Conservation (phyloP, 2,329 filamentous ascomycete genomes). For the Trichoderma sp. region DNA sequence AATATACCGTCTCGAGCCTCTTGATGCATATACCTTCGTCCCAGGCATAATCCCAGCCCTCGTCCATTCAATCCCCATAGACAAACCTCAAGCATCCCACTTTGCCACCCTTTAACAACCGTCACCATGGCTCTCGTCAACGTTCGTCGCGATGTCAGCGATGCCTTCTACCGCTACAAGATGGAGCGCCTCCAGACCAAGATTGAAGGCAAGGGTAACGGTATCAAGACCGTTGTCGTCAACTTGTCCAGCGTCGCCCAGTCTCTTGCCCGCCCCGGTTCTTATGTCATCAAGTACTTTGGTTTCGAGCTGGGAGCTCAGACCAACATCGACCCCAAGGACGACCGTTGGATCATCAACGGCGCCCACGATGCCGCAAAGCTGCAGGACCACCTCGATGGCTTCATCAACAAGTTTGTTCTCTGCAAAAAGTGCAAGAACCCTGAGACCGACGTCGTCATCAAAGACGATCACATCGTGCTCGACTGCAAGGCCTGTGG, state of each 20-base stretch:
- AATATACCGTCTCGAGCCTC: conserved; percentile 31
- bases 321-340: conserved; percentile 94
- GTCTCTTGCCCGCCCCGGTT: conserved; percentile 85
- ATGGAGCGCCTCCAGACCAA: conserved; percentile 99
- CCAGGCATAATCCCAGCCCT: not conserved
- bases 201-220: conserved; percentile 99
- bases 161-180: conserved; percentile 99
- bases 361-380: conserved; percentile 92
- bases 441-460: conserved; percentile 91
- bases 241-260: conserved; percentile 92
- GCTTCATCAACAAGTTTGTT: conserved; percentile 98
- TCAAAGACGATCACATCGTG: conserved; percentile 89
- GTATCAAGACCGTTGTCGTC: conserved; percentile 97
- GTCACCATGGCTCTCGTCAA: conserved; percentile 95
- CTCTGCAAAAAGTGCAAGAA: conserved; percentile 99
- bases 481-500: conserved; percentile 99
- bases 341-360: conserved; percentile 99
- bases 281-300: conserved; percentile 99
- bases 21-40: conserved; percentile 37
- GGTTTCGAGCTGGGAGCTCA: conserved; percentile 98
- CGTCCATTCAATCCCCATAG: not conserved
- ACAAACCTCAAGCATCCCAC: not conserved
- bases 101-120: conserved; percentile 32
- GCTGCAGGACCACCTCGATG: conserved; percentile 96
- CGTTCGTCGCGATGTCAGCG: conserved; percentile 95